phyloP scores from a whole-genome alignment of 2,329 filamentous ascomycete genomes.

The Zasmidium angulare region DNA sequence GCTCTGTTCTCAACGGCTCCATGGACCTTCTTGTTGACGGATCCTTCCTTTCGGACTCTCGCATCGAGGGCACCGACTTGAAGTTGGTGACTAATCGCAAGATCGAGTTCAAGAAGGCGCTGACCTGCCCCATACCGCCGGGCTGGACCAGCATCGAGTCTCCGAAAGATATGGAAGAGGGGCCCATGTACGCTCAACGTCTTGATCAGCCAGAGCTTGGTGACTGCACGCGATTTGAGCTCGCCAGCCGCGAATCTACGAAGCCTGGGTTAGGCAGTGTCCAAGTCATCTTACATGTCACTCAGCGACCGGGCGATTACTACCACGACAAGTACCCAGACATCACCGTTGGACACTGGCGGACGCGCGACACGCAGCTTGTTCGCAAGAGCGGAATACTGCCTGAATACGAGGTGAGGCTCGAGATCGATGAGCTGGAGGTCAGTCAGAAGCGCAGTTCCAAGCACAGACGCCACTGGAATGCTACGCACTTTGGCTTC shows the following conservation, averaged over 20 bases:
- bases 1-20: conserved; percentile 32
- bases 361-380: conserved; percentile 2
- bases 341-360: conserved; percentile 22
- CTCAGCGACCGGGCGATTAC: conserved; percentile 13
- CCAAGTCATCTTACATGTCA: conserved; percentile 19
- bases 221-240: neutral
- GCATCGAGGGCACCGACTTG: conserved; percentile 23
- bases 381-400: conserved; percentile 23
- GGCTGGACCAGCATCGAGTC: conserved; percentile 13
- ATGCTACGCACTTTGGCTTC: conserved; percentile 32
- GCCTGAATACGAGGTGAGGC: conserved; percentile 22
- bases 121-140: conserved; percentile 13
- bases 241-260: neutral
- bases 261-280: conserved; percentile 24
- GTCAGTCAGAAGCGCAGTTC: conserved; percentile 14
- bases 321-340: conserved; percentile 19
- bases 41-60: conserved; percentile 27
- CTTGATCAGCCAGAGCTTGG: conserved; percentile 6
- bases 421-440: conserved; percentile 13
- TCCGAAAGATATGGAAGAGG: conserved; percentile 22
- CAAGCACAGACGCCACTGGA: conserved; percentile 21
- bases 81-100: conserved; percentile 15
- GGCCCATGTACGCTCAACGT: conserved; percentile 19
- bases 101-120: conserved; percentile 20
- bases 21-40: conserved; percentile 42